Conservation (phyloP, 2,329 filamentous ascomycete species). For the Botrytis aclada region DNA sequence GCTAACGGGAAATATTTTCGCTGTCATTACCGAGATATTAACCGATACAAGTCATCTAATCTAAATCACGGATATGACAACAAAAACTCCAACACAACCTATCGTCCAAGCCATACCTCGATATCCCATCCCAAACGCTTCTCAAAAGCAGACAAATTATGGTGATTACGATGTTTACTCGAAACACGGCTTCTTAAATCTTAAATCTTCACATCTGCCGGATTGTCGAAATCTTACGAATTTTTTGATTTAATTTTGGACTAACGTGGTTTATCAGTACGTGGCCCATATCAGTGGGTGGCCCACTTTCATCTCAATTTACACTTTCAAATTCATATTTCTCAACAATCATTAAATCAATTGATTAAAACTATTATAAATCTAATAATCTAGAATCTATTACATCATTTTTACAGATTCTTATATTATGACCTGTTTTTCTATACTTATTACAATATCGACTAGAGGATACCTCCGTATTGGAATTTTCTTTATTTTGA, state of each 20-base stretch:
- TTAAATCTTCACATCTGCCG: background rate
- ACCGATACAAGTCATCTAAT: accelerated
- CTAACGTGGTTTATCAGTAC: too few relatives aligned
- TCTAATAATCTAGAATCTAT: too few relatives aligned
- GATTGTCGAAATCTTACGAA: background rate
- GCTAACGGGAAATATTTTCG: background rate
- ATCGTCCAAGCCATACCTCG: background rate
- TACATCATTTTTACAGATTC: too few relatives aligned
- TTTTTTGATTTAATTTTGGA: accelerated
- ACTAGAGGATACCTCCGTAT: too few relatives aligned
- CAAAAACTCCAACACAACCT: background rate
- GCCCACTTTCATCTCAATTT: too few relatives aligned
- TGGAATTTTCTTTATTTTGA: too few relatives aligned
- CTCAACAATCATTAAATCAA: too few relatives aligned
- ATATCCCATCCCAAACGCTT: accelerated
- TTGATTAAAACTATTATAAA: too few relatives aligned
- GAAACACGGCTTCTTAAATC: background rate
- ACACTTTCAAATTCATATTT: too few relatives aligned
- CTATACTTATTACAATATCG: too few relatives aligned
- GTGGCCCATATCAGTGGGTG: too few relatives aligned
- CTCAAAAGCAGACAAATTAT: background rate
- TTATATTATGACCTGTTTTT: too few relatives aligned
- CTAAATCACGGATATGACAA: background rate
- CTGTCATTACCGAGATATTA: background rate
- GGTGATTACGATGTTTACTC: accelerated